A percentile compares a stretch with the other conserved stretches of the same genome.
Evolutionary conservation across 2,329 filamentous ascomycete species (phyloP).

Genomic region (Aureobasidium sp.): DNA sequence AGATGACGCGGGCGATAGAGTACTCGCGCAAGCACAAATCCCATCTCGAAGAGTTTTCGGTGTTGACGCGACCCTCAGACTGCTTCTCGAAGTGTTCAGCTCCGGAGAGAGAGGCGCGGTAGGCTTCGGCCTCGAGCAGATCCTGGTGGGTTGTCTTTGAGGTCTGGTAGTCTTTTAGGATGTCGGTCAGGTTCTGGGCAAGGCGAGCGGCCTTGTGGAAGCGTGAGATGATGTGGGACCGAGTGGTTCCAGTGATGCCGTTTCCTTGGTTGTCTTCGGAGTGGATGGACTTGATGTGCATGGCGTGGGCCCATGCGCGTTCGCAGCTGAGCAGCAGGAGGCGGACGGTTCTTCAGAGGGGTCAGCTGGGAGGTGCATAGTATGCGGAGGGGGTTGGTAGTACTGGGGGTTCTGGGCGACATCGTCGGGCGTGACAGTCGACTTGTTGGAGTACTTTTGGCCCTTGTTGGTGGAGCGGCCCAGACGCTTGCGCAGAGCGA

Average conservation of each 20-base stretch:
- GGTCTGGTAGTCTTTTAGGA: conserved; percentile 56
- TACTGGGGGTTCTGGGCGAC: conserved; percentile 72
- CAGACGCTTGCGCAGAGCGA: conserved; percentile 77
- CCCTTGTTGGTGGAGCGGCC: conserved; percentile 77
- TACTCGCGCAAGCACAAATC: conserved; percentile 68
- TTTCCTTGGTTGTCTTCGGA: conserved; percentile 65
- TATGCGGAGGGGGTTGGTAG: conserved; percentile 24
- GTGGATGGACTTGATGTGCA: conserved; percentile 84
- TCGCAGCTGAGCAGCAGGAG: conserved; percentile 82
- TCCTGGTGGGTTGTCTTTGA: conserved; percentile 64
- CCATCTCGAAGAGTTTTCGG: conserved; percentile 53
- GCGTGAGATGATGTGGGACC: conserved; percentile 82
- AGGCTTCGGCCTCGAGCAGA: conserved; percentile 78
- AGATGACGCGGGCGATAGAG: conserved; percentile 72
- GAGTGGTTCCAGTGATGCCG: conserved; percentile 69
- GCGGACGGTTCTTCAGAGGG: conserved; percentile 56
- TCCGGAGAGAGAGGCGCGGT: conserved; percentile 68
- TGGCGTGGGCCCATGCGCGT: conserved; percentile 89
- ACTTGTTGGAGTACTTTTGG: conserved; percentile 72
- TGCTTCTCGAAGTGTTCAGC: conserved; percentile 80
- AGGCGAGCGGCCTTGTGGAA: conserved; percentile 70
- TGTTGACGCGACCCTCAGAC: conserved; percentile 36
- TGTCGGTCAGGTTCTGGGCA: conserved; percentile 59
- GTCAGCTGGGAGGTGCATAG: background rate
- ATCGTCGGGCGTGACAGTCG: conserved; percentile 64